These are phyloP conservation scores for Epicoccum nigrum DNA, from an alignment of 2,329 filamentous ascomycete genomes.

Conservation along the genomic window DNA sequence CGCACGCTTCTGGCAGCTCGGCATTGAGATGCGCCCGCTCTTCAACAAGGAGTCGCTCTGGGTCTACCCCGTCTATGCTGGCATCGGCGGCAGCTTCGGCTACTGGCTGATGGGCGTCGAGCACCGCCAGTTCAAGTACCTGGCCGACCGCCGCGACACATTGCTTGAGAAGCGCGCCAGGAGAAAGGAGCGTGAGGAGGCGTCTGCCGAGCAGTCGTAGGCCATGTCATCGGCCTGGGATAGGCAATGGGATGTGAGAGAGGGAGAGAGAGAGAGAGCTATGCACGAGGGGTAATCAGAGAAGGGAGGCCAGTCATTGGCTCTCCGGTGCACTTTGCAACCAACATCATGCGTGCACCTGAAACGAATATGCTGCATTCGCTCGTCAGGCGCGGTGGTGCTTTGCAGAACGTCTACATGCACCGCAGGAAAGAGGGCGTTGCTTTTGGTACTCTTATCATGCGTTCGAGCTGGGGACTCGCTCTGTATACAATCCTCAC, in stretches of 20 bases:
- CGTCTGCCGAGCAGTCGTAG: constrained; percentile 31
- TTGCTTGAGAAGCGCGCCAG: constrained; percentile 89
- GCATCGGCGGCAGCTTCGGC: constrained; percentile 86
- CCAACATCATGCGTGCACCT: constrained; percentile 1
- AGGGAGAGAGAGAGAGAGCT: too few species aligned
- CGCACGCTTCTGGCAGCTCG: constrained; percentile 93
- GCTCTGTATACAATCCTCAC: constrained; percentile 40
- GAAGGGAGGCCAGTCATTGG: constrained; percentile 1
- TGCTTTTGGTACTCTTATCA: constrained; percentile 29
- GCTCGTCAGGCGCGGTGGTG: constrained; percentile 4
- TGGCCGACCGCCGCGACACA: constrained; percentile 77
- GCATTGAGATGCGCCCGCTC: constrained; percentile 96
- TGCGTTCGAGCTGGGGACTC: constrained; percentile 40
- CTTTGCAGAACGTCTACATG: background rate
- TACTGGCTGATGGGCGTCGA: constrained; percentile 97
- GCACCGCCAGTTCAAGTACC: constrained; percentile 75
- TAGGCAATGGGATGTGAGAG: too few species aligned
- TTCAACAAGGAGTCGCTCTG: constrained; percentile 84
- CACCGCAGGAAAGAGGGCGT: constrained; percentile 4
- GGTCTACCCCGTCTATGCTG: constrained; percentile 89
- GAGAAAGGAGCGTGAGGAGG: constrained; percentile 69
- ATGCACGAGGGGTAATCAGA: constrained; percentile 15
- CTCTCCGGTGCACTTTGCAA: background rate
- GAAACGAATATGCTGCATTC: constrained; percentile 13
- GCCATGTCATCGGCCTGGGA: background rate